Evolutionary conservation across 345 rosid species (phyloP), one percentile per base, ranked within the genome.

Genomic region (Ricinus communis): DNA sequence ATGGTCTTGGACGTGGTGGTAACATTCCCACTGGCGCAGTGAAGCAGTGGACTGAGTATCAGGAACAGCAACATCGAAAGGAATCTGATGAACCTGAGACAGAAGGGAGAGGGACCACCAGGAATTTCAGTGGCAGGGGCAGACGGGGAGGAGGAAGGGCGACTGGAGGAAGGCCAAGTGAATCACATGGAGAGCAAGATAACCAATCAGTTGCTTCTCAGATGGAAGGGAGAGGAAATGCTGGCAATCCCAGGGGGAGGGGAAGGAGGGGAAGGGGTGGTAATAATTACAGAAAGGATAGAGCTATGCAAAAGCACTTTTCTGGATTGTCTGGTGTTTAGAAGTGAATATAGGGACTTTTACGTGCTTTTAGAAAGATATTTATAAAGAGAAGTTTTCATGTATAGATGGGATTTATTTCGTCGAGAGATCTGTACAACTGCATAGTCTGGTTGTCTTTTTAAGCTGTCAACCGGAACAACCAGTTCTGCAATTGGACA

Each of bases 1-100:
- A 77, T 71, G 97, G 99, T 22, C 90, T 92, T 47, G 99, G 99
- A 31, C 89, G 88, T 0, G 99, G 99, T 67, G 98, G 99, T 66
- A 95, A 95, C 76, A 68, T 82, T 68, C 99, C 97, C 31, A 71
- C 83, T 9, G 97, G 98, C 15, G 91, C 97, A 12, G 84, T 77
- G n/a, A 88, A 75, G 76, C 88, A 84, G 81, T 81, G 89, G 78
- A 77, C 60, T 21, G 93, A 92, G 75, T 45, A 62, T 55, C 74
- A 72, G 50, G 76, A 63, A 46, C 59, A 62, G 54, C 70, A 74
- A 24, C 76, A 68, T 0, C 24, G 38, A 45, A 64, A 46, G 54
- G 54, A 64, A 69, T 28, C 81, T 24, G 75, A 77, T 60, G 75
- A 40, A 19, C 69, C 73, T 25, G 71, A 80, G 49, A 69, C 30